A percentile compares a stretch with the other conserved stretches of the same genome.
These are phyloP conservation scores for Royoungia palumana DNA, from an alignment of 768 basidiomycete genomes.

Conservation along the genomic window DNA sequence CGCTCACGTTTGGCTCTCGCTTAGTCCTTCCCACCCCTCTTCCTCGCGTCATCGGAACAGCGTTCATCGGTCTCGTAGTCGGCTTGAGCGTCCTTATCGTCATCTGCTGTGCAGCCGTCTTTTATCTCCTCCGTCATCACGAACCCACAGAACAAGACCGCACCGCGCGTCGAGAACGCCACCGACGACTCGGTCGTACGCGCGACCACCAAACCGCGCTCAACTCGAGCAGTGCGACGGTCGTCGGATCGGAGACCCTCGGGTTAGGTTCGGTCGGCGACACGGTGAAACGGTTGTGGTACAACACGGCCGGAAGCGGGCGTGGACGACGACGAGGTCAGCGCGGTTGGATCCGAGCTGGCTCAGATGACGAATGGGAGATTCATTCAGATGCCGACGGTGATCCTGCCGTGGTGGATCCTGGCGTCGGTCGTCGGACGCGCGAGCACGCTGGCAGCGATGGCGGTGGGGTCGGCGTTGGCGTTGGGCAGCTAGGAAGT, in stretches of 20 bases:
- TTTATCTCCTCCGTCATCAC: constrained; percentile 27
- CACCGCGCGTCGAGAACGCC: constrained; percentile 21
- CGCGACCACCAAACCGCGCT: constrained; percentile 13
- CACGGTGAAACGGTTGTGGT: constrained; percentile 29
- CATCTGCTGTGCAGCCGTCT: constrained; percentile 49
- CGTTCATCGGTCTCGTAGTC: constrained; percentile 62
- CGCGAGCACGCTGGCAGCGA: background rate
- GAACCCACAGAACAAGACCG: constrained; percentile 14
- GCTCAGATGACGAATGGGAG: constrained; percentile 49
- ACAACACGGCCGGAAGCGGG: constrained; percentile 4
- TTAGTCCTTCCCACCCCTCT: background rate
- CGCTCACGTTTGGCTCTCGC: too few relatives aligned
- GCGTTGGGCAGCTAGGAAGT: background rate
- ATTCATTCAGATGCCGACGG: constrained; percentile 21
- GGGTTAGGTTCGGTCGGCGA: constrained; percentile 22
- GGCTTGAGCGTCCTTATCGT: constrained; percentile 52
- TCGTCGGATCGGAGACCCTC: background rate
- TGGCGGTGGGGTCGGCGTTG: background rate
- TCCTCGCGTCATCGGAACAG: constrained; percentile 25
- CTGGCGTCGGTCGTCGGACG: background rate
- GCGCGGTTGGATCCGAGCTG: constrained; percentile 52
- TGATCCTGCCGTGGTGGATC: background rate
- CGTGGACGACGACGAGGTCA: constrained; percentile 22
- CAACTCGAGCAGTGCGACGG: too few relatives aligned
- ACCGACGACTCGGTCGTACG: constrained; percentile 17